Conservation (phyloP, 1,284 basidiomycete species). For the Phlebopus sp. region DNA sequence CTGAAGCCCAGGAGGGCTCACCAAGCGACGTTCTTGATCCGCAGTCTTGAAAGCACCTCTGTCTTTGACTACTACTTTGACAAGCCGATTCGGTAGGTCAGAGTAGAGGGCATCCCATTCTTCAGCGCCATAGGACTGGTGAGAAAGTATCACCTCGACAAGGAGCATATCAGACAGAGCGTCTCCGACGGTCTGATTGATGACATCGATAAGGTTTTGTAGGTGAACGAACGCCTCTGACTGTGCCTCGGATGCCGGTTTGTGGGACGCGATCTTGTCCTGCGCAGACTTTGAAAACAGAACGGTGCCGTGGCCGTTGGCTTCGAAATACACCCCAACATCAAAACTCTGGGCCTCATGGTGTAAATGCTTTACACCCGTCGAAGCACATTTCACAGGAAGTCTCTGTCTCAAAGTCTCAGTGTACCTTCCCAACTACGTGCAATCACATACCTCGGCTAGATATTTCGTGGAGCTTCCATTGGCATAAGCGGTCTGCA, state of each 20-base stretch:
- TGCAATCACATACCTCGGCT: conserved; percentile 52
- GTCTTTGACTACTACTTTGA: conserved; percentile 91
- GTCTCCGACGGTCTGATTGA: conserved; percentile 99
- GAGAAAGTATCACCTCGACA: conserved; percentile 89
- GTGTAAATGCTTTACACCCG: conserved; percentile 98
- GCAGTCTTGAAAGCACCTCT: conserved; percentile 85
- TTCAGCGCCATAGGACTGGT: conserved; percentile 78
- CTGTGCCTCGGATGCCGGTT: conserved; percentile 78
- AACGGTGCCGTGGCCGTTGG: conserved; percentile 98
- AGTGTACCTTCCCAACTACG: not conserved
- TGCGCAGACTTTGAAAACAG: conserved; percentile 83
- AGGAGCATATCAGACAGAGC: conserved; percentile 96
- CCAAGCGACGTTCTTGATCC: conserved; percentile 90
- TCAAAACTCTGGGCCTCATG: conserved; percentile 95
- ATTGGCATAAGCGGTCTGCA: conserved; percentile 99
- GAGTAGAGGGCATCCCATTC: conserved; percentile 95
- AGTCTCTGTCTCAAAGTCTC: conserved; percentile 56
- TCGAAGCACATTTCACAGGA: conserved; percentile 93
- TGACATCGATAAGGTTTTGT: conserved; percentile 75
- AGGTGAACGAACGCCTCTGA: conserved; percentile 78
- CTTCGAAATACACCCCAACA: conserved; percentile 98
- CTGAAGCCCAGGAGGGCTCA: conserved; percentile 81
- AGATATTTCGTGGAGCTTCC: conserved; percentile 95
- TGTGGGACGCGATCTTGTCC: conserved; percentile 55
- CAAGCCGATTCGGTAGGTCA: conserved; percentile 94